phyloP scores from a whole-genome alignment of 192 early-diverging fungal genomes.

The Polychytrium aggregatum region DNA sequence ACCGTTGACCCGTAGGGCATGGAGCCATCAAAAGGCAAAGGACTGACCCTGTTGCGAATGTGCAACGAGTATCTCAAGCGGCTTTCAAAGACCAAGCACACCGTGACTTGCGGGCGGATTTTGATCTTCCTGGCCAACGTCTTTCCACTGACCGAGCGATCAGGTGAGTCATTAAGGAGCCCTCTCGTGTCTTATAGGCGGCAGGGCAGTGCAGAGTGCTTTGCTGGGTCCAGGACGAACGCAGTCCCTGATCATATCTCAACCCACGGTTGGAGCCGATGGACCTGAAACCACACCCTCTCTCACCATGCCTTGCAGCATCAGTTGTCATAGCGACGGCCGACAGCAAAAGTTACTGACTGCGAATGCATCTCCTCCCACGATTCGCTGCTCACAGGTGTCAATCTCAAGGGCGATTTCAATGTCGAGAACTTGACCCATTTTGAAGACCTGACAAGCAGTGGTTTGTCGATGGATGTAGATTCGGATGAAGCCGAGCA shows the following conservation, averaged over 20 bases:
- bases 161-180: slow-evolving; percentile 25
- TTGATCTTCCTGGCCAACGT: slow-evolving; percentile 75
- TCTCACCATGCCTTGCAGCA: too few relatives aligned
- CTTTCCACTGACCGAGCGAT: slow-evolving; percentile 77
- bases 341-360: too few relatives aligned
- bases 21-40: slow-evolving; percentile 69
- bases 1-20: too few relatives aligned
- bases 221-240: too few relatives aligned
- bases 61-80: slow-evolving; percentile 86
- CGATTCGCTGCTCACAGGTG: slow-evolving; percentile 25
- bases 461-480: slow-evolving; percentile 34
- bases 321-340: too few relatives aligned
- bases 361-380: too few relatives aligned
- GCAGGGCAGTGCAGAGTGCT: too few relatives aligned
- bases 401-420: slow-evolving; percentile 84
- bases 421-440: slow-evolving; percentile 55
- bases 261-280: too few relatives aligned
- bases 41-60: slow-evolving; percentile 64
- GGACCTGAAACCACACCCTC: too few relatives aligned
- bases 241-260: too few relatives aligned
- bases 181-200: background rate
- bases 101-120: slow-evolving; percentile 75
- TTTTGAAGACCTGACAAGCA: slow-evolving; percentile 27
- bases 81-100: slow-evolving; percentile 73
- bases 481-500: too few relatives aligned